Base-by-base conservation (phyloP, 169 alveolate species). In the Cyclospora cayetanensis region DNA sequence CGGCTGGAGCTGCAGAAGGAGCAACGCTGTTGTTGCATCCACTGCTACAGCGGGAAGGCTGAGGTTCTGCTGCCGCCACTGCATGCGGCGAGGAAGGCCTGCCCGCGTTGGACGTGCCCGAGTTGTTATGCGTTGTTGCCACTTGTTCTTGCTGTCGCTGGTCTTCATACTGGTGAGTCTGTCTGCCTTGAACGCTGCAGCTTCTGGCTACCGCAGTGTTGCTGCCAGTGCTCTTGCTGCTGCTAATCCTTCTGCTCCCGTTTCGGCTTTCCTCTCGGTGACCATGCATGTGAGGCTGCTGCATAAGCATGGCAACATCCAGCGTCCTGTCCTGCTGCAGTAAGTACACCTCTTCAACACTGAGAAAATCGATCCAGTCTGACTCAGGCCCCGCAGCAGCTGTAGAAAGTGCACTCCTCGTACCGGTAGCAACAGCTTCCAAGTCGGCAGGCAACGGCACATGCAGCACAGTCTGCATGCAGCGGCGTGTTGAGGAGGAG, bases 391-490 rank as follows among this genome's bases (percentile, higher is more conserved):
- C 29, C 18, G 89, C 43, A 31, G 89, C 74, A 27, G 89, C 74
- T 27, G 72, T 39, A 29, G 89, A 46, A 31, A 68, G 52, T n/a
- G 52, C 68, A 2, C 74, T 25, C 29, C 39, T 52, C 1, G 89
- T 72, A 29, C 66, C 50, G 20, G 80, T 52, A 31, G 74, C 72
- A n/a, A 50, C 53, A 39, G 74, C 89, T 72, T 50, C 68, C 89
- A 52, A 72, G 74, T 79, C 89, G 22, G 68, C 89, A 7, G 89
- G 74, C 15, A 79, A 50, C 7, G 85, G 85, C 31, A 74, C 43
- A 37, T 74, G 85, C 65, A 63, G 66, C 25, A 74, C 85, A 25
- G 85, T 42, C 85, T 74, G 85, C 85, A 74, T 74, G 41, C 66
- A 74, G 66, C 39, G 22, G 20, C 85, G 85, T 27, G 85, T 63